These are phyloP conservation scores for Telfairia occidentalis DNA, from an alignment of 331 rosid species.

Conservation along the genomic window DNA sequence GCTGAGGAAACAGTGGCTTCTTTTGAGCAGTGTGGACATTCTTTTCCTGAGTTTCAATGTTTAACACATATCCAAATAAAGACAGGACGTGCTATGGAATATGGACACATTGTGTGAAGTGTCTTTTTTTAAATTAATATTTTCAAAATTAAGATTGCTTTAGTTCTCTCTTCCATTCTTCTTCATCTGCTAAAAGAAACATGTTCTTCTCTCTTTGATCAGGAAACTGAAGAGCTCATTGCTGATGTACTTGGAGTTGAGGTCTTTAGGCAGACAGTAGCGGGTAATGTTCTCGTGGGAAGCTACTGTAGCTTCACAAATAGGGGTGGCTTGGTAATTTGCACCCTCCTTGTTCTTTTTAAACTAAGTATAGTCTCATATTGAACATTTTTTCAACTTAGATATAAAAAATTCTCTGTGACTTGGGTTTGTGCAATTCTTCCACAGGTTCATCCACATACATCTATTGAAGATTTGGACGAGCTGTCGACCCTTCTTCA, in stretches of 20 bases:
- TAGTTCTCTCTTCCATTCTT: background rate
- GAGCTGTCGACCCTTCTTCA: slow-evolving; percentile 93
- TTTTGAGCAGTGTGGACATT: background rate
- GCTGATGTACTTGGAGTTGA: slow-evolving; percentile 95
- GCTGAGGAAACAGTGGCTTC: background rate
- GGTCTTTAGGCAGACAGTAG: slow-evolving; percentile 91
- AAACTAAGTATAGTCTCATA: background rate
- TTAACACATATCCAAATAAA: background rate
- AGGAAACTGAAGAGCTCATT: slow-evolving; percentile 94
- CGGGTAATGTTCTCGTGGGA: slow-evolving; percentile 86
- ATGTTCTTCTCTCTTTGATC: slow-evolving; percentile 2
- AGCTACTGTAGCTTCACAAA: slow-evolving; percentile 81
- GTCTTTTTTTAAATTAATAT: background rate
- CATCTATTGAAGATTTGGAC: slow-evolving; percentile 80
- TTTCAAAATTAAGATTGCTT: background rate
- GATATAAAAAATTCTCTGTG: background rate
- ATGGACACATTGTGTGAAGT: background rate
- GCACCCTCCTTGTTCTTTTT: background rate
- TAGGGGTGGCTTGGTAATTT: slow-evolving; percentile 76
- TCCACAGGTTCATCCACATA: slow-evolving; percentile 86
- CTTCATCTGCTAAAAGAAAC: background rate
- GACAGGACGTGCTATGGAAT: background rate
- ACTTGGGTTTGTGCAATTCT: background rate
- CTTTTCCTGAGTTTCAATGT: background rate
- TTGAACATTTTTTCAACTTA: background rate